These are phyloP conservation scores for Psophocarpus tetragonolobus DNA, from an alignment of 306 rosid genomes.

Conservation along the genomic window DNA sequence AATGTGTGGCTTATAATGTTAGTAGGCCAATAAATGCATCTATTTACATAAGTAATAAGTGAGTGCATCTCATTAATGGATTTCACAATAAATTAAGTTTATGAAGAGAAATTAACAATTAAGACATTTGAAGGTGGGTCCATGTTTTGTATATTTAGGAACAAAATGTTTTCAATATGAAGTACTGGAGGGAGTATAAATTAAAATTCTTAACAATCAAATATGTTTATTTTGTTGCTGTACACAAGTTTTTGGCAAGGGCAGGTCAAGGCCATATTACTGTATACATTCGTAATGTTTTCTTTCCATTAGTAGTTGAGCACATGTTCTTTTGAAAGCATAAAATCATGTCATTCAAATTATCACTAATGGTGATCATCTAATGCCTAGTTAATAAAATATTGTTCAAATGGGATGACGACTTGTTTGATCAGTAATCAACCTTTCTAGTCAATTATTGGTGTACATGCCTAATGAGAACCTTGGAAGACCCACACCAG, in stretches of 20 bases:
- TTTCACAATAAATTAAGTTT: no score
- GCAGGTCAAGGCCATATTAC: background rate
- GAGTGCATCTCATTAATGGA: no score
- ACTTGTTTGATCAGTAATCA: slow-evolving; percentile 1
- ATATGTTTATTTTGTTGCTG: background rate
- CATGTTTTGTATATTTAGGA: no score
- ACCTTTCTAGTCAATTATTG: background rate
- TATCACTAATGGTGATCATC: background rate
- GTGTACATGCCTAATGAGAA: background rate
- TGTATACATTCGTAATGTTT: background rate
- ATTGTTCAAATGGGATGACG: slow-evolving; percentile 11
- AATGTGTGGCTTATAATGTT: no score
- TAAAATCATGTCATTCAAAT: background rate
- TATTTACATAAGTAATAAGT: no score
- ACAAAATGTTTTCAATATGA: no score
- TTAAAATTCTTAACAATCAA: background rate
- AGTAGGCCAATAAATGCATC: no score
- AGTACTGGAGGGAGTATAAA: no score
- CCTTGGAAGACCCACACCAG: background rate
- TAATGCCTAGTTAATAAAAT: slow-evolving; percentile 7
- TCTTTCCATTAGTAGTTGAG: slow-evolving; percentile 8
- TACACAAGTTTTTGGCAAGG: background rate
- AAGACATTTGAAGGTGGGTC: no score
- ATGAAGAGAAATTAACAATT: no score
- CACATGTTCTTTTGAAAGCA: background rate